Evolutionary conservation across 768 basidiomycete species (phyloP).

Genomic region (Lyophyllum atratum): DNA sequence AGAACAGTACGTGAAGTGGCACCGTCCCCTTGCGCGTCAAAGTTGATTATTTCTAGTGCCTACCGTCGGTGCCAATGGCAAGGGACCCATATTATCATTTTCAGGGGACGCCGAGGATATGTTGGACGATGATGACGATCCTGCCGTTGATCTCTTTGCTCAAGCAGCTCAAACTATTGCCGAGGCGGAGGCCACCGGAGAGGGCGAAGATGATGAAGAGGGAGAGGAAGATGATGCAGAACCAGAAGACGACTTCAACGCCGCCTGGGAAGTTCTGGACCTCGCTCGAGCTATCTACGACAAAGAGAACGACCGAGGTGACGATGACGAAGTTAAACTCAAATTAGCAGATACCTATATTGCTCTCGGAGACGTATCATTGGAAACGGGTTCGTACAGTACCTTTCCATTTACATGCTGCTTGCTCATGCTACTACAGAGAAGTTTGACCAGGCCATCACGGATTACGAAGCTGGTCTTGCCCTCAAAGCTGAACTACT

Average conservation of each 20-base stretch:
- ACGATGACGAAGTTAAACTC: conserved; percentile 64
- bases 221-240: conserved; percentile 67
- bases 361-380: conserved; percentile 90
- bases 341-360: conserved; percentile 92
- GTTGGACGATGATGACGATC: conserved; percentile 49
- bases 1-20: conserved; percentile 27
- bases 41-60: conserved; percentile 21
- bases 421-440: conserved; percentile 47
- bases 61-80: conserved; percentile 35
- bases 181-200: conserved; percentile 47
- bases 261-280: conserved; percentile 97
- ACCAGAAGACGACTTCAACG: conserved; percentile 97
- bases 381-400: conserved; percentile 82
- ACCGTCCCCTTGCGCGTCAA: background rate
- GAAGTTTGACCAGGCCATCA: conserved; percentile 93
- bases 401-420: background rate
- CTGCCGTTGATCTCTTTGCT: conserved; percentile 64
- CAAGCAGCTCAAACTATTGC: conserved; percentile 49
- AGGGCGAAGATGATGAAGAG: conserved; percentile 54
- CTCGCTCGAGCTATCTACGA: conserved; percentile 87
- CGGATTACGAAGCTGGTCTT: conserved; percentile 82
- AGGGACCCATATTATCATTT: conserved; percentile 73
- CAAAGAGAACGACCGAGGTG: conserved; percentile 54
- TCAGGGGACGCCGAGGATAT: conserved; percentile 77
- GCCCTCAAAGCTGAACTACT: conserved; percentile 72